Conservation (phyloP, 495 filamentous ascomycete species). For the Evernia prunastri region DNA sequence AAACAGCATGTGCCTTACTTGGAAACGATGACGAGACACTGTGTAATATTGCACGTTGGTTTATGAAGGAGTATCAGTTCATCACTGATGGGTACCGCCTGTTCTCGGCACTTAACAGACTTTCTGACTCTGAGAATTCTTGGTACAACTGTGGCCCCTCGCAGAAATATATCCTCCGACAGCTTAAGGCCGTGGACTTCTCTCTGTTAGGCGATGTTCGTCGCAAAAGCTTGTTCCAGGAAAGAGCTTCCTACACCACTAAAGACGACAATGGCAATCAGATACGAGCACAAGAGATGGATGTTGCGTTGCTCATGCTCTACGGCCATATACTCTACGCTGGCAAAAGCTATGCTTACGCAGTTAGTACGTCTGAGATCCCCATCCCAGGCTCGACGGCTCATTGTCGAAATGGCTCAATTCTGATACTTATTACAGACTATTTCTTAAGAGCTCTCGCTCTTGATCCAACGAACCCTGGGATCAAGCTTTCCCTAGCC, state of each 20-base stretch:
- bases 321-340: conserved; percentile 84
- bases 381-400: neutral
- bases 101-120: conserved; percentile 61
- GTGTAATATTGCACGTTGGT: conserved; percentile 62
- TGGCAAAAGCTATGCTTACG: conserved; percentile 69
- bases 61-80: conserved; percentile 80
- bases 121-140: conserved; percentile 46
- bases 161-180: conserved; percentile 83
- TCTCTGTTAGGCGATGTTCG: conserved; percentile 36
- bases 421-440: conserved; percentile 33
- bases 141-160: conserved; percentile 53
- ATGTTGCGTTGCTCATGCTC: conserved; percentile 71
- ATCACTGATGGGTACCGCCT: conserved; percentile 79
- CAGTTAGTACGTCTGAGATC: conserved; percentile 53
- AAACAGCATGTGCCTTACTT: conserved; percentile 68
- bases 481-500: conserved; percentile 61
- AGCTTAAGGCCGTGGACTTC: conserved; percentile 85
- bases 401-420: neutral
- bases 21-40: conserved; percentile 73
- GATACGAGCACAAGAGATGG: conserved; percentile 49
- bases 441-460: conserved; percentile 87
- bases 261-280: conserved; percentile 40
- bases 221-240: conserved; percentile 36
- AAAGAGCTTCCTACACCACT: conserved; percentile 46
- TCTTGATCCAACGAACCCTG: conserved; percentile 66